These are phyloP conservation scores for Sclerotinia trifoliorum DNA, from an alignment of 2,329 filamentous ascomycete genomes.

Conservation along the genomic window DNA sequence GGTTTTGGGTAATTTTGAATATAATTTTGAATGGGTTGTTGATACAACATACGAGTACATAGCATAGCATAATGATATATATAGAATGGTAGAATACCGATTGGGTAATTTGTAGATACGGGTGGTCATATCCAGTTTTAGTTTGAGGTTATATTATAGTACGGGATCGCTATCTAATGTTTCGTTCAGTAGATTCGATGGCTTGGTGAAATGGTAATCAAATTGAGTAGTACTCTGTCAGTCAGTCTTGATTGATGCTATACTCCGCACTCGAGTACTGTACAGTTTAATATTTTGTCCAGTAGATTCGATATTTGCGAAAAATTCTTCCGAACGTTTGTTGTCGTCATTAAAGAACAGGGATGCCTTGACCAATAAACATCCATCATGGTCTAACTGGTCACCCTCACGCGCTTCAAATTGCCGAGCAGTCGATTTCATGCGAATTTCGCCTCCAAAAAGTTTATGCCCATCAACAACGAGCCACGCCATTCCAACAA, in stretches of 20 bases:
- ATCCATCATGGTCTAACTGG: not conserved
- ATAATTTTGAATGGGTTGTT: not conserved
- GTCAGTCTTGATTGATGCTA: not conserved
- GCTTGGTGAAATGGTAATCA: too few relatives aligned
- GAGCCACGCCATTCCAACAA: not conserved
- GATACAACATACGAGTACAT: not conserved
- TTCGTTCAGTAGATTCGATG: too few relatives aligned
- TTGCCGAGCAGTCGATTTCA: constrained; percentile 17
- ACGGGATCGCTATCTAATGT: too few relatives aligned
- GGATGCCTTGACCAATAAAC: constrained; percentile 18
- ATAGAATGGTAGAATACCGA: constrained; percentile 2
- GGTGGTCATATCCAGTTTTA: not conserved
- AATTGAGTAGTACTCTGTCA: too few relatives aligned
- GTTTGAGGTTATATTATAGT: too few relatives aligned
- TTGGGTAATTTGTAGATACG: too few relatives aligned
- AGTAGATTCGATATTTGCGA: not conserved
- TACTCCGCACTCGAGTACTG: not conserved
- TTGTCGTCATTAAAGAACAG: constrained; percentile 15
- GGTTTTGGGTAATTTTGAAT: constrained; percentile 2
- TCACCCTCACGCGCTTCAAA: constrained; percentile 3
- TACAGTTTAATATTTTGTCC: not conserved
- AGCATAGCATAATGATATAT: constrained; percentile 4
- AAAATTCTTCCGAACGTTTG: constrained; percentile 4
- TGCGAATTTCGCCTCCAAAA: constrained; percentile 21
- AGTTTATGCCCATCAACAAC: constrained; percentile 18